Evolutionary conservation across 371 early-diverging fungal species (phyloP).

Genomic region (Mortierella sp.): DNA sequence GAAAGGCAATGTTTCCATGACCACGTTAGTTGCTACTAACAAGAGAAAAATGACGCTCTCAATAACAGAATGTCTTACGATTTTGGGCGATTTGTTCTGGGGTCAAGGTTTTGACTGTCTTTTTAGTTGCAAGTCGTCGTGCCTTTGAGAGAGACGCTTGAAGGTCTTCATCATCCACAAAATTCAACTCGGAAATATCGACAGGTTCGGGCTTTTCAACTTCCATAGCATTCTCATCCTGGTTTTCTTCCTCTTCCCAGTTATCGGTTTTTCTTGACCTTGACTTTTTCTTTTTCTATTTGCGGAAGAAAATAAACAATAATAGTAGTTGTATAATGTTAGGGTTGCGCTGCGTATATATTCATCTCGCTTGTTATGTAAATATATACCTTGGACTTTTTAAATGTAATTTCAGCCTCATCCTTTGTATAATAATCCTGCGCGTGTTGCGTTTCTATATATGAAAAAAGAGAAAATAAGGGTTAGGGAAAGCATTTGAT

Average conservation of each 20-base stretch:
- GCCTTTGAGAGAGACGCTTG: slow-evolving; percentile 85
- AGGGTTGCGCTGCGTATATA: too few relatives aligned
- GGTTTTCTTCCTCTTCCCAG: slow-evolving; percentile 59
- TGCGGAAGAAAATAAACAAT: background rate
- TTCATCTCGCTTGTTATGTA: background rate
- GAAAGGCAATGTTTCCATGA: background rate
- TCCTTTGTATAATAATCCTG: slow-evolving; percentile 86
- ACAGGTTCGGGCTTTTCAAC: slow-evolving; percentile 40
- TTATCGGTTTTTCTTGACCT: slow-evolving; percentile 60
- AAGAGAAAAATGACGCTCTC: too few relatives aligned
- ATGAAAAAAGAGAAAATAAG: slow-evolving; percentile 56
- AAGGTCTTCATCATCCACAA: slow-evolving; percentile 96
- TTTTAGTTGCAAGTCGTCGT: slow-evolving; percentile 74
- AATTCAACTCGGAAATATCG: slow-evolving; percentile 73
- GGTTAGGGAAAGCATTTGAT: slow-evolving; percentile 14
- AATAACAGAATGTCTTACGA: slow-evolving; percentile 19
- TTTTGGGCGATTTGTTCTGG: slow-evolving; percentile 71
- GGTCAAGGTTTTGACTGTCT: slow-evolving; percentile 63
- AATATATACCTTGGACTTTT: slow-evolving; percentile 76
- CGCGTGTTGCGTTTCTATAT: slow-evolving; percentile 40
- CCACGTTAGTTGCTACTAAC: too few relatives aligned
- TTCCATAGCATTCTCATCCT: slow-evolving; percentile 53
- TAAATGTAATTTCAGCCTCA: slow-evolving; percentile 83
- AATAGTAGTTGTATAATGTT: background rate
- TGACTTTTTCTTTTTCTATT: slow-evolving; percentile 67